Base-by-base conservation (phyloP, 2,329 filamentous ascomycete species). In the Aspergillus luchuensis region DNA sequence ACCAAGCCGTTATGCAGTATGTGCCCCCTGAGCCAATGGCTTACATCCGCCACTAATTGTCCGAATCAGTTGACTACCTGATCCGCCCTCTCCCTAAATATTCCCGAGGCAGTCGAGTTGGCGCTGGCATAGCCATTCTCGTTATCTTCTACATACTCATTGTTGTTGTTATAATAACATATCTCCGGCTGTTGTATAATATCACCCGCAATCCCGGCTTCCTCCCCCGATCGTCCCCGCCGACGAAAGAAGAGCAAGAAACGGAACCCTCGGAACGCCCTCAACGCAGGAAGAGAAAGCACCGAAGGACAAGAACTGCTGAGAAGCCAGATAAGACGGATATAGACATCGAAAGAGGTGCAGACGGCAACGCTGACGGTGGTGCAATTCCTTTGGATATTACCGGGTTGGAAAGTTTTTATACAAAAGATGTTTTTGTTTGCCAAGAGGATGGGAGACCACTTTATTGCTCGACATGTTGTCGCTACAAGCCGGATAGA, bases 401-500 rank as follows among this genome's bases (percentile, higher is more conserved):
- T 55, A 85, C 87, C 10, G 89, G 89, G 0, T 80, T 93, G 54
- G 89, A 93, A 67, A 77, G 81, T 4, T 96, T 96, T 72, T 96
- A 95, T 71, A 89, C 84, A 64, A 91, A 89, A 72, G 89, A 96
- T 67, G 85, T 91, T 1, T 98, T 96, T 73, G 84, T 92, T 2
- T 97, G 91, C 76, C 89, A 96, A 69, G 80, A 82, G 11, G 90
- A 95, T 68, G 95, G 95, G 0, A 82, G 89, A n/a, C 94, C 94
- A 0, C 85, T 87, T 33, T 98, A 91, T 87, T 99, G 94, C 77
- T 88, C 88, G 4, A 85, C 86, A 56, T 99, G 94, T 74, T 85
- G 85, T 58, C 91, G 89, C 65, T 97, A 91, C 87, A 98, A 97
- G 75, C 88, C 90, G 0, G 94, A 97, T 71, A 85, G 94, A 3